A percentile compares a stretch with the other conserved stretches of the same genome.
phyloP scores from a whole-genome alignment of 2,329 filamentous ascomycete genomes.

The Cordyceps javanica region DNA sequence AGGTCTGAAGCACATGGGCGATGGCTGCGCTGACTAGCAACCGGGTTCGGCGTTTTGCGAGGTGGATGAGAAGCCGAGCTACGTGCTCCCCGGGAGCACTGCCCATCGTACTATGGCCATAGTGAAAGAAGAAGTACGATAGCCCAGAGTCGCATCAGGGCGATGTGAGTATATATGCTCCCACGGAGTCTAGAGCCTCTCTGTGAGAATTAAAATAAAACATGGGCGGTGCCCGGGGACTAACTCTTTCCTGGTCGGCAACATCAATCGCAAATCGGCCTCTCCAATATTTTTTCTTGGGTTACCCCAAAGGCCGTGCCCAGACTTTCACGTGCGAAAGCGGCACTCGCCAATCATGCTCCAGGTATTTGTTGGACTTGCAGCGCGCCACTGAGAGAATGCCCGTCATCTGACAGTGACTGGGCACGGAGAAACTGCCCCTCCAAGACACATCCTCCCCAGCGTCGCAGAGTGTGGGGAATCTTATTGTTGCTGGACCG shows the following conservation, averaged over 20 bases:
- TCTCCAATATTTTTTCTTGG: not conserved
- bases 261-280: not conserved
- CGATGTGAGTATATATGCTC: conserved; percentile 1
- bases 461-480: conserved; percentile 3
- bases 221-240: not conserved
- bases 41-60: conserved; percentile 2
- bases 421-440: conserved; percentile 2
- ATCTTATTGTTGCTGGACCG: not conserved
- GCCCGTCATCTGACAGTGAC: conserved; percentile 9
- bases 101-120: no score
- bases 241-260: not conserved
- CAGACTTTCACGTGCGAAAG: conserved; percentile 6
- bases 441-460: not conserved
- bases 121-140: not conserved
- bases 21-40: not conserved
- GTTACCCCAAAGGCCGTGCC: not conserved
- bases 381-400: not conserved
- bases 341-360: conserved; percentile 6
- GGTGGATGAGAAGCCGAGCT: not conserved
- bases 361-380: conserved; percentile 1
- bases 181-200: not conserved
- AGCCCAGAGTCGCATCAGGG: not conserved
- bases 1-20: not conserved
- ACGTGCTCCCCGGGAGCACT: not conserved
- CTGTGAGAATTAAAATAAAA: not conserved